Evolutionary conservation across 345 rosid genomes (phyloP).

Genomic region (Corymbia maculata): DNA sequence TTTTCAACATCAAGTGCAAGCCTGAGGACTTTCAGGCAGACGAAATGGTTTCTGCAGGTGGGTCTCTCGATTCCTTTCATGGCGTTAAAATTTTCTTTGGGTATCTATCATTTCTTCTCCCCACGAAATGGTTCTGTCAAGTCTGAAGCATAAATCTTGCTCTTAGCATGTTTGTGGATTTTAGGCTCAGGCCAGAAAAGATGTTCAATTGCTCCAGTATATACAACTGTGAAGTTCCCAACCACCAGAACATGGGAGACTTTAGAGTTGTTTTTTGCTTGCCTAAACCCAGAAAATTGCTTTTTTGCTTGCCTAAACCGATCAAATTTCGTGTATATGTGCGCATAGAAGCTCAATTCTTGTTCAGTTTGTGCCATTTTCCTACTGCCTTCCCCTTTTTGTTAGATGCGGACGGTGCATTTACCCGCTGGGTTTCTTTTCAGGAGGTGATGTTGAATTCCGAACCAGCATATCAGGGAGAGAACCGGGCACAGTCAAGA

Average conservation of each 20-base stretch:
- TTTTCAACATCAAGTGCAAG: conserved; percentile 93
- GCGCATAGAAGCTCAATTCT: not conserved
- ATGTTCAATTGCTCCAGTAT: not conserved
- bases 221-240: not conserved
- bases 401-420: not conserved
- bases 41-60: conserved; percentile 54
- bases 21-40: conserved; percentile 84
- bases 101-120: not conserved
- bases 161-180: not conserved
- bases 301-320: not conserved
- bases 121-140: not conserved
- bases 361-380: not conserved
- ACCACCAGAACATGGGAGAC: not conserved
- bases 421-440: not conserved
- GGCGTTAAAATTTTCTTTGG: not conserved
- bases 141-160: not conserved
- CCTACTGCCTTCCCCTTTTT: not conserved
- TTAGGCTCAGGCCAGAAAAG: not conserved
- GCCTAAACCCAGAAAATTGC: not conserved
- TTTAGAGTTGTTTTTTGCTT: not conserved
- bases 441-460: conserved; percentile 61
- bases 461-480: conserved; percentile 77
- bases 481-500: conserved; percentile 69
- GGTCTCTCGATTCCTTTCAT: not conserved
- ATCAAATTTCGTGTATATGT: not conserved